Conservation (phyloP, 2,329 filamentous ascomycete genomes). For the Trichoderma endophyticum region DNA sequence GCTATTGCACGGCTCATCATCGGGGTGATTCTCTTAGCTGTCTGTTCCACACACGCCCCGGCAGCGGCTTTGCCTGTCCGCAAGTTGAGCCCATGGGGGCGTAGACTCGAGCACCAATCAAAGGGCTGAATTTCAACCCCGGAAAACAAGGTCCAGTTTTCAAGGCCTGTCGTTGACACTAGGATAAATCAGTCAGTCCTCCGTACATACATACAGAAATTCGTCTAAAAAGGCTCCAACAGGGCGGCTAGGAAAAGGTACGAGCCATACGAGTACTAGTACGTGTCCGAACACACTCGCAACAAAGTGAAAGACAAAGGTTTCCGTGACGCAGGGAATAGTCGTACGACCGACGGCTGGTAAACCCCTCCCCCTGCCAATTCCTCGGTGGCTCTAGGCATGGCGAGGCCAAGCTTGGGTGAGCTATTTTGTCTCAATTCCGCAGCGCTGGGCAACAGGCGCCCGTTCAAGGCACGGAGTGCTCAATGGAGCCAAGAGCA, state of each 20-base stretch:
- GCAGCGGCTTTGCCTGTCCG: not conserved
- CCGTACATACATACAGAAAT: not conserved
- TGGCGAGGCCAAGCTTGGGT: not conserved
- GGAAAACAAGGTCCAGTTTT: slow-evolving; percentile 17
- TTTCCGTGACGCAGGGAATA: not conserved
- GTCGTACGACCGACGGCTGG: not conserved
- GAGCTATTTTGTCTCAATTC: not conserved
- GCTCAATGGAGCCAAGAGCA: not conserved
- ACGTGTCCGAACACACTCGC: not conserved
- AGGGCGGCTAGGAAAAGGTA: slow-evolving; percentile 5
- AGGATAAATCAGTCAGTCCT: slow-evolving; percentile 12
- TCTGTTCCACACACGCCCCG: slow-evolving; percentile 13
- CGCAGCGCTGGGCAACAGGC: not conserved
- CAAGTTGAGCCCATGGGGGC: not conserved
- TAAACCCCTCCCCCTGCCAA: not conserved
- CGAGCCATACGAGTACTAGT: not conserved
- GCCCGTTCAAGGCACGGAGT: not conserved
- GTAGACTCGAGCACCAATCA: slow-evolving; percentile 1
- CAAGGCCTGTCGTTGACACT: slow-evolving; percentile 4
- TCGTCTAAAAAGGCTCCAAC: not conserved
- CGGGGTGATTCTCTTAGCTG: slow-evolving; percentile 13
- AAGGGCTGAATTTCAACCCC: not conserved
- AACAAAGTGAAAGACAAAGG: not conserved
- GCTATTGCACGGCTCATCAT: slow-evolving; percentile 14
- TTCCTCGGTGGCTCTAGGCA: not conserved